phyloP scores from a whole-genome alignment of 306 rosid species.

The Coriaria nepalensis region DNA sequence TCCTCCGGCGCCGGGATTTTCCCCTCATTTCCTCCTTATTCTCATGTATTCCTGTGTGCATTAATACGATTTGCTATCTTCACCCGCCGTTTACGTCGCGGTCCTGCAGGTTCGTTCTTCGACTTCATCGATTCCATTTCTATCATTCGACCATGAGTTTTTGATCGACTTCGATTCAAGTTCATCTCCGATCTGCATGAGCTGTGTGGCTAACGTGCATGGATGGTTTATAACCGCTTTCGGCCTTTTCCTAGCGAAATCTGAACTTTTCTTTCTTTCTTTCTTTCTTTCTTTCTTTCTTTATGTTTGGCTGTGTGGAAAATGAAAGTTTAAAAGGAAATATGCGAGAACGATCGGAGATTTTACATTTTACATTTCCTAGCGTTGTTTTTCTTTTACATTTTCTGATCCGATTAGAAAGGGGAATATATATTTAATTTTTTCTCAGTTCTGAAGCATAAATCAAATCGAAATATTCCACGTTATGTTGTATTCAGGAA shows the following conservation, averaged over 20 bases:
- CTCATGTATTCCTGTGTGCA: not conserved
- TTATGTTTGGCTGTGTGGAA: slow-evolving; percentile 5
- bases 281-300: not conserved
- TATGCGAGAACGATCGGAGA: not conserved
- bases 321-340: not conserved
- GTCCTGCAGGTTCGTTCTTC: not conserved
- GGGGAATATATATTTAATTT: too few species aligned
- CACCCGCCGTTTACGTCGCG: not conserved
- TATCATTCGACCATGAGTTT: not conserved
- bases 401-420: not conserved
- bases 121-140: too few species aligned
- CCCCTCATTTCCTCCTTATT: slow-evolving; percentile 2
- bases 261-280: not conserved
- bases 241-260: not conserved
- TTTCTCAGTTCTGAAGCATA: too few species aligned
- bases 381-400: not conserved
- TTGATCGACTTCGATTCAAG: not conserved
- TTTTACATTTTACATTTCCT: not conserved
- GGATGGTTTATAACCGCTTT: not conserved
- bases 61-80: not conserved
- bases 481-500: too few species aligned
- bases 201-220: not conserved
- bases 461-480: too few species aligned
- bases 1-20: slow-evolving; percentile 7
- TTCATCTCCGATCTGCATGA: slow-evolving; percentile 2